Percentiles rank a stretch among this genome's conserved stretches.
phyloP scores from a whole-genome alignment of 1,284 basidiomycete species.

The Heterobasidion irregulare region DNA sequence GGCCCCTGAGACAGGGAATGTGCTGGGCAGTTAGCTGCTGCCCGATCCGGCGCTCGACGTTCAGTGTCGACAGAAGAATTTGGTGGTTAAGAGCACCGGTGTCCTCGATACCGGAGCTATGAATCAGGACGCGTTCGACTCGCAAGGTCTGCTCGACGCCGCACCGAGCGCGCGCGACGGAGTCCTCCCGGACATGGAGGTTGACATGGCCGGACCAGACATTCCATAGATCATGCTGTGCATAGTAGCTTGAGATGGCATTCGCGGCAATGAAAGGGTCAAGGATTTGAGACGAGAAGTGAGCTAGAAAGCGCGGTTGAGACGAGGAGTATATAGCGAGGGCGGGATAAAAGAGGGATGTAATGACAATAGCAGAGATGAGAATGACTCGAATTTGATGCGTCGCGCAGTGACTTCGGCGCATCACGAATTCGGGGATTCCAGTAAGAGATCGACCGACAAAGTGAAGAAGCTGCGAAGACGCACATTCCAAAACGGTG shows the following conservation, averaged over 20 bases:
- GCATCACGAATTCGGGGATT: not conserved
- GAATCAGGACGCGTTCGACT: slow-evolving; percentile 70
- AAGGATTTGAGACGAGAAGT: slow-evolving; percentile 45
- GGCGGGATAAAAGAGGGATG: slow-evolving; percentile 90
- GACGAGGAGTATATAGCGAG: slow-evolving; percentile 78
- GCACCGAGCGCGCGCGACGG: slow-evolving; percentile 66
- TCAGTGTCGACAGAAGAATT: slow-evolving; percentile 53
- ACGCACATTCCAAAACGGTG: slow-evolving; percentile 72
- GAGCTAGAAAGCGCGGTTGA: slow-evolving; percentile 52
- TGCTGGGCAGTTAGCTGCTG: slow-evolving; percentile 31
- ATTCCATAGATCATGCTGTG: slow-evolving; percentile 55
- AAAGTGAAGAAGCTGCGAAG: slow-evolving; percentile 1
- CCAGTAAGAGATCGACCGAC: not conserved
- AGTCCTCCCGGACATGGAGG: slow-evolving; percentile 59
- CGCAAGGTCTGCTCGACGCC: slow-evolving; percentile 66
- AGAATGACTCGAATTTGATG: slow-evolving; percentile 93
- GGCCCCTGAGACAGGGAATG: slow-evolving; percentile 41
- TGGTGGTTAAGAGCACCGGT: slow-evolving; percentile 50
- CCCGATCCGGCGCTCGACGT: slow-evolving; percentile 52
- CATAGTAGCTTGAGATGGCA: slow-evolving; percentile 38
- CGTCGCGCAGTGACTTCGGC: slow-evolving; percentile 69
- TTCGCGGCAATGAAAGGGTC: slow-evolving; percentile 51
- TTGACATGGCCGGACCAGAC: slow-evolving; percentile 58
- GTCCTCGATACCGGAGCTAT: slow-evolving; percentile 42
- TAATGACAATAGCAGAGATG: slow-evolving; percentile 91